A percentile compares a stretch with the other conserved stretches of the same genome.
Conservation (phyloP, 1,284 basidiomycete genomes). For the Leccinum glutinopallens region DNA sequence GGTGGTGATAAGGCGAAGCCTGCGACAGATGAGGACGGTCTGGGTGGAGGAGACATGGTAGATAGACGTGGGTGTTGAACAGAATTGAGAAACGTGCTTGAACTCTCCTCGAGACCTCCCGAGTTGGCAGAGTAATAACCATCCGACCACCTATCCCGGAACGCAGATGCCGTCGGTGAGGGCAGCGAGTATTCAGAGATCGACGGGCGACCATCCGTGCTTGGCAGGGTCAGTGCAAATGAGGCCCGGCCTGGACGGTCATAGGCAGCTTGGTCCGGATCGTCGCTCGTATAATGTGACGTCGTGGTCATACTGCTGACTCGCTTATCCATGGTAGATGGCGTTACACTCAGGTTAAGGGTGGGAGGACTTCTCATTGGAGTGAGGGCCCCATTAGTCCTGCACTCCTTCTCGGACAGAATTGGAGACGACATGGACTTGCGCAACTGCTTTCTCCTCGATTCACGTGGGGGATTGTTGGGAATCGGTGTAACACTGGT, state of each 20-base stretch:
- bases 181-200: slow-evolving; percentile 57
- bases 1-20: slow-evolving; percentile 51
- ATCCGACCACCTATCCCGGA: slow-evolving; percentile 51
- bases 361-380: slow-evolving; percentile 45
- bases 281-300: slow-evolving; percentile 45
- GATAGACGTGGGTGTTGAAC: slow-evolving; percentile 39
- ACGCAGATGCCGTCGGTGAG: slow-evolving; percentile 72
- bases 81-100: slow-evolving; percentile 14
- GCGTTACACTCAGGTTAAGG: slow-evolving; percentile 36
- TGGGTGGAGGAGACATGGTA: slow-evolving; percentile 53
- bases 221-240: slow-evolving; percentile 35
- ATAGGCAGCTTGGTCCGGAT: slow-evolving; percentile 41
- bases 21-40: slow-evolving; percentile 47
- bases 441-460: slow-evolving; percentile 34
- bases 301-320: slow-evolving; percentile 37
- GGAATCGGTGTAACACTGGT: slow-evolving; percentile 43
- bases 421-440: slow-evolving; percentile 53
- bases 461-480: slow-evolving; percentile 11
- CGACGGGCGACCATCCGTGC: slow-evolving; percentile 44
- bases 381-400: slow-evolving; percentile 34
- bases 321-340: slow-evolving; percentile 33
- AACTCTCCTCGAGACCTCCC: slow-evolving; percentile 21
- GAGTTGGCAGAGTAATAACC: slow-evolving; percentile 34
- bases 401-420: slow-evolving; percentile 45
- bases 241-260: slow-evolving; percentile 37